Percentiles rank a stretch among this genome's conserved stretches.
Conservation (phyloP, 805 yeast genomes). For the Saccharomycopsis capsularis region DNA sequence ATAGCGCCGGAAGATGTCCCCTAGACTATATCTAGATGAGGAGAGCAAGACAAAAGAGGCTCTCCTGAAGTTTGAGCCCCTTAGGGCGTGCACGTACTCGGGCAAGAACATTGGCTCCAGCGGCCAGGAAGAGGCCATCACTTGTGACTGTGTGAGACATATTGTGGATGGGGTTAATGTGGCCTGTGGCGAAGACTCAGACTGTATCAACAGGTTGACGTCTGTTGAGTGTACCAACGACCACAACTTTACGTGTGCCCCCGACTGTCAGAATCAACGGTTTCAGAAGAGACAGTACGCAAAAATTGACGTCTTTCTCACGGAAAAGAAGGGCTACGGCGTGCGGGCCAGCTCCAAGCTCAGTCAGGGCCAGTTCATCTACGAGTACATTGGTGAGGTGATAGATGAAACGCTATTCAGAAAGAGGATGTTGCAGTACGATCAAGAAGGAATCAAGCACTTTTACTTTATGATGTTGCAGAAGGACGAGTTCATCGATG, state of each 20-base stretch:
- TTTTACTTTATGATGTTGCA: constrained; percentile 96
- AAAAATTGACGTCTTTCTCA: constrained; percentile 68
- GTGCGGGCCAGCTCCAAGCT: constrained; percentile 61
- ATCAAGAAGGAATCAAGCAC: constrained; percentile 60
- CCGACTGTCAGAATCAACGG: constrained; percentile 76
- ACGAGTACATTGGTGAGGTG: constrained; percentile 93
- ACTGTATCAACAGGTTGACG: constrained; percentile 88
- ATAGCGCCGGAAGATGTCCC: too few relatives aligned
- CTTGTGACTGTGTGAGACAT: constrained; percentile 76
- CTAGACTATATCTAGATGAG: constrained; percentile 28
- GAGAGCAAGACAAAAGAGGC: constrained; percentile 70
- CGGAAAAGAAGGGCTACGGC: constrained; percentile 86
- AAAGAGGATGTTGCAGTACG: constrained; percentile 67
- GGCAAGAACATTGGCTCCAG: constrained; percentile 62
- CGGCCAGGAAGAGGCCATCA: constrained; percentile 71
- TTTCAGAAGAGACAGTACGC: constrained; percentile 77
- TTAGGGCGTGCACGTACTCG: constrained; percentile 57
- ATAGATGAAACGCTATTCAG: constrained; percentile 75
- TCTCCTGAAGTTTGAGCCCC: constrained; percentile 42
- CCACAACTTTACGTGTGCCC: constrained; percentile 61
- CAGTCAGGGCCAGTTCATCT: constrained; percentile 61
- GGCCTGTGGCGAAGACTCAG: constrained; percentile 82
- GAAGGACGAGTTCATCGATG: constrained; percentile 89
- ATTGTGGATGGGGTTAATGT: constrained; percentile 36
- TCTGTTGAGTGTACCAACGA: constrained; percentile 83